These are phyloP conservation scores for Colletotrichum sp. DNA, from an alignment of 2,329 filamentous ascomycete genomes.

Conservation along the genomic window DNA sequence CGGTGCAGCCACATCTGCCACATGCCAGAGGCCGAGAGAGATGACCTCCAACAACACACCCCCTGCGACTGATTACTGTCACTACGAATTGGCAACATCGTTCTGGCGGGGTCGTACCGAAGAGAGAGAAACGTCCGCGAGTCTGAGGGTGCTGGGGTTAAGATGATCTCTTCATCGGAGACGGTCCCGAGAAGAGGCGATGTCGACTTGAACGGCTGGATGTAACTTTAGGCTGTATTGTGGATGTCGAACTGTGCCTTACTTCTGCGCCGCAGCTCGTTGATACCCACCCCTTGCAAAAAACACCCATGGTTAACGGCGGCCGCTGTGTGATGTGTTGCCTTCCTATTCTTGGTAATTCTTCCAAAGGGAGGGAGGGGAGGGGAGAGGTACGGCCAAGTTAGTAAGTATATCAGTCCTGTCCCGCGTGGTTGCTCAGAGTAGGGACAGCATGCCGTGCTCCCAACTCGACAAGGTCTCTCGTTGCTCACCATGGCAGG, in stretches of 20 bases:
- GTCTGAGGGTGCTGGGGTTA: neutral
- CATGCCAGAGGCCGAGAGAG: neutral
- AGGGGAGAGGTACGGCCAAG: neutral
- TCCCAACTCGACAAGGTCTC: neutral
- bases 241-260: neutral
- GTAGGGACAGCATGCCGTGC: neutral
- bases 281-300: neutral
- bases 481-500: neutral
- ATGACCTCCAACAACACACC: neutral
- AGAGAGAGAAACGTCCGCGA: neutral
- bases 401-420: neutral
- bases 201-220: neutral
- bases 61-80: neutral
- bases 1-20: constrained; percentile 6
- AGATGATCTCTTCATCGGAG: neutral
- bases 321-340: neutral
- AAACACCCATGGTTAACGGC: neutral
- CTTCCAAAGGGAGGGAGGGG: neutral
- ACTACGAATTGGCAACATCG: neutral
- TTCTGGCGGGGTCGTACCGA: neutral
- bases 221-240: neutral
- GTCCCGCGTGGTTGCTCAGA: neutral
- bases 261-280: neutral
- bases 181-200: neutral
- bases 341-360: neutral